Evolutionary conservation across 2,329 filamentous ascomycete species (phyloP), one percentile per base, ranked within the genome.

Genomic region (Phoma sp.): DNA sequence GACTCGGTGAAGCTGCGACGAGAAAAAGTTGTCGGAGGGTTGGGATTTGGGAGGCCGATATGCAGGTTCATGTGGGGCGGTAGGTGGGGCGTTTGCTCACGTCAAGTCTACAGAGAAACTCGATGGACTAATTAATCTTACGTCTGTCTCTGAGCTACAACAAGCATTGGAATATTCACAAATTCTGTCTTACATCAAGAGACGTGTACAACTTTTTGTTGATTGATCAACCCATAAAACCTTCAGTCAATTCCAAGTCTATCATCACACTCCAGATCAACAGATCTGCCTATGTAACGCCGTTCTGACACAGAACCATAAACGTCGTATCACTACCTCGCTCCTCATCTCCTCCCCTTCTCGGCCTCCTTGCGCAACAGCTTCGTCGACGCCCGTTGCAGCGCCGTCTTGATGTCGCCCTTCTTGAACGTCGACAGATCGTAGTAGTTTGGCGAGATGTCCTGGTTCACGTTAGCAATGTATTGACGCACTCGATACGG

Each of bases 391-490:
- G 82, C 80, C 45, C 83, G 79, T 63, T 82, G 77, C 51, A 88
- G 72, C 2, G 83, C 81, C 76, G 84, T 87, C 78, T 90, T 93
- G 64, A 96, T 88, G 57, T 97, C 93, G 48, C 92, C 91, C 74
- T 96, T 92, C 39, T 77, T 86, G 76, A 98, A 97, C 0, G 84
- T 84, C 1, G 87, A 83, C 10, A 97, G 76, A 69, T 99, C 92
- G 76, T 96, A 99, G 78, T 99, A 99, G 17, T 84, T 86, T 2
- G 93, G 93, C 4, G 95, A 92, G 62, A 98, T 96, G 76, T 99
- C 95, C 90, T 93, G 63, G 63, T 1, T 8, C 9, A 19, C 12
- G 56, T 63, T 60, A 61, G 71, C 32, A 44, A 33, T 31, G 9
- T 17, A 25, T 19, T 25, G 3, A 19, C 13, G 2, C 13, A 7